phyloP scores from a whole-genome alignment of 768 basidiomycete genomes.

The Strobilomyces echinocephalus region DNA sequence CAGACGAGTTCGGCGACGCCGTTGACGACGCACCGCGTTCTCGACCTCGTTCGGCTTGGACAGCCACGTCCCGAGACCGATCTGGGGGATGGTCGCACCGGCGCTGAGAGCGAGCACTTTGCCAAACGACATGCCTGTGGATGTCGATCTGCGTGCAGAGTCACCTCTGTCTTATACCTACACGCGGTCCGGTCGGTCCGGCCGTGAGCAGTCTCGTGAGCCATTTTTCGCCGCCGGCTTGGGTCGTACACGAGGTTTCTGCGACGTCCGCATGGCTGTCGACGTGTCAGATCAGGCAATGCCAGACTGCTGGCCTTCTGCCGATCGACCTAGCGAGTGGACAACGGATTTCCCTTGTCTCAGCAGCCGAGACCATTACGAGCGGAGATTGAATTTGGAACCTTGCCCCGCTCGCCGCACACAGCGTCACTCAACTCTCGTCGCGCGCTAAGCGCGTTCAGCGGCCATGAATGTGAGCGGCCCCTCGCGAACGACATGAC shows the following conservation, averaged over 20 bases:
- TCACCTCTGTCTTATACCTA: background rate
- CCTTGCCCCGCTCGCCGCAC: slow-evolving; percentile 31
- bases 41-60: slow-evolving; percentile 74
- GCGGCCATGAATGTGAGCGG: slow-evolving; percentile 23
- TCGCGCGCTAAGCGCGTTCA: slow-evolving; percentile 29
- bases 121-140: slow-evolving; percentile 40
- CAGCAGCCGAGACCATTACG: slow-evolving; percentile 1
- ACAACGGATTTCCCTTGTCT: background rate
- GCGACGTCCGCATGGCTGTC: too few relatives aligned
- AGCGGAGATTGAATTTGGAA: slow-evolving; percentile 28
- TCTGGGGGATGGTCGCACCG: slow-evolving; percentile 59
- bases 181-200: slow-evolving; percentile 12
- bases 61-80: slow-evolving; percentile 83
- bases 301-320: too few relatives aligned
- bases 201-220: too few relatives aligned
- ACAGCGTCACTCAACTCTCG: slow-evolving; percentile 26
- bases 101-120: slow-evolving; percentile 39
- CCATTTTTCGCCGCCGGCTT: too few relatives aligned
- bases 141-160: background rate
- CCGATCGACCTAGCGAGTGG: too few relatives aligned
- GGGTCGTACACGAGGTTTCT: too few relatives aligned
- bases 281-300: too few relatives aligned
- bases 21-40: slow-evolving; percentile 47
- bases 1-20: background rate
- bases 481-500: background rate